These are phyloP conservation scores for Withania somnifera DNA, from an alignment of 305 asterid species.

Conservation along the genomic window DNA sequence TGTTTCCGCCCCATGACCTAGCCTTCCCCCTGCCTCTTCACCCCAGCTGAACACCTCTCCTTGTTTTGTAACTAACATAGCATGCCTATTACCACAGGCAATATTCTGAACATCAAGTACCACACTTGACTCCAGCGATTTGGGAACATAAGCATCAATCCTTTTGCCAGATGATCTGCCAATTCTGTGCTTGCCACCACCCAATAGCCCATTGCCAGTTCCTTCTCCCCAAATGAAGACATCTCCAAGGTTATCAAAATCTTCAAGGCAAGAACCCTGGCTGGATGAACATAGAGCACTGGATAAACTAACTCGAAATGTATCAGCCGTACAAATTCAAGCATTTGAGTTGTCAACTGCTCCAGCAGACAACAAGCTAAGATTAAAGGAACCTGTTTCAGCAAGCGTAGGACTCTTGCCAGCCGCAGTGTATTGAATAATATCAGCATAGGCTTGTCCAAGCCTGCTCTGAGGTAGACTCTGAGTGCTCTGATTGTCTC, in stretches of 20 bases:
- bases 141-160: slow-evolving; percentile 48
- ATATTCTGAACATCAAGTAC: slow-evolving; percentile 66
- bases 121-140: slow-evolving; percentile 56
- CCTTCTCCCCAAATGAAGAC: slow-evolving; percentile 93
- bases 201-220: slow-evolving; percentile 47
- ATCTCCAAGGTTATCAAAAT: slow-evolving; percentile 69
- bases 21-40: slow-evolving; percentile 69
- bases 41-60: slow-evolving; percentile 95
- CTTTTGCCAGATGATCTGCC: slow-evolving; percentile 20
- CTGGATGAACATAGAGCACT: slow-evolving; percentile 91
- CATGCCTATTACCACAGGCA: slow-evolving; percentile 63
- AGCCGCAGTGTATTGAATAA: slow-evolving; percentile 55
- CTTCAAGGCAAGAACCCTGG: slow-evolving; percentile 76
- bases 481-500: slow-evolving; percentile 36
- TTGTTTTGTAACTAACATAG: slow-evolving; percentile 63
- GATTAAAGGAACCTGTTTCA: slow-evolving; percentile 24
- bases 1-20: slow-evolving; percentile 72
- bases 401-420: slow-evolving; percentile 32
- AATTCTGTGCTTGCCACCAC: slow-evolving; percentile 41
- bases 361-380: slow-evolving; percentile 17
- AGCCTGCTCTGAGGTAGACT: slow-evolving; percentile 41
- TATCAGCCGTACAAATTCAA: slow-evolving; percentile 49
- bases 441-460: slow-evolving; percentile 76
- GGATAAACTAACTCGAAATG: slow-evolving; percentile 71
- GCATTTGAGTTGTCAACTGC: slow-evolving; percentile 35